Evolutionary conservation across 2,329 filamentous ascomycete species (phyloP), one percentile per base, ranked within the genome.

Genomic region (Aspergillus terreus): DNA sequence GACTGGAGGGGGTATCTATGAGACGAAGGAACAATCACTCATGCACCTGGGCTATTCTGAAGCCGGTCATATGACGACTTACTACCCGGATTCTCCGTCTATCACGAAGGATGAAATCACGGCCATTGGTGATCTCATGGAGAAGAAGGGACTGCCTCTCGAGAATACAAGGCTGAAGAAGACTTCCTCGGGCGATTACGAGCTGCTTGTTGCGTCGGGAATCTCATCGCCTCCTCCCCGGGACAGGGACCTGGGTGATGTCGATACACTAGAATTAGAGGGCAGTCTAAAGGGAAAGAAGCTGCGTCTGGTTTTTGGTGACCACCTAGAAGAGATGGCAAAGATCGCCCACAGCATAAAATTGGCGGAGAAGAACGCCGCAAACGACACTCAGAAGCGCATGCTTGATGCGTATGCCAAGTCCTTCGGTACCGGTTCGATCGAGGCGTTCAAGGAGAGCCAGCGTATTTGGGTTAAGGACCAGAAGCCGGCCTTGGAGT

Each of bases 391-490:
- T 11, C 86, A 94, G 68, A 81, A 82, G 71, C 79, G 83, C 46
- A 91, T 91, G 86, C 80, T 90, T 59, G 71, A 79, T 30, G 82
- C 87, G 21, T 94, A 94, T 66, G 83, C 82, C 54, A 83, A 85
- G 60, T 90, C 88, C 0, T 94, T 94, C 61, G 78, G 82, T 47
- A 80, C 80, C 19, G 90, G 90, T 35, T 91, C 87, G 21, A 78
- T 92, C 45, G 78, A 88, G 55, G 84, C 84, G 11, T 92, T 88
- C 77, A 92, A 92, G 71, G 83, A 92, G 65, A 86, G 85, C 57
- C 89, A 94, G 69, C 80, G 87, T 57, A 82, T 81, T 63, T 94
- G 90, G 90, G 90, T 94, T 58, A 83, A 85, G 64, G 88, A 95
- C 67, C 89, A 91, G 69, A 85, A 86, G 17, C 90, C 90, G 4